phyloP scores from a whole-genome alignment of 129 eudicot genomes.

The Helichrysum umbraculigerum region DNA sequence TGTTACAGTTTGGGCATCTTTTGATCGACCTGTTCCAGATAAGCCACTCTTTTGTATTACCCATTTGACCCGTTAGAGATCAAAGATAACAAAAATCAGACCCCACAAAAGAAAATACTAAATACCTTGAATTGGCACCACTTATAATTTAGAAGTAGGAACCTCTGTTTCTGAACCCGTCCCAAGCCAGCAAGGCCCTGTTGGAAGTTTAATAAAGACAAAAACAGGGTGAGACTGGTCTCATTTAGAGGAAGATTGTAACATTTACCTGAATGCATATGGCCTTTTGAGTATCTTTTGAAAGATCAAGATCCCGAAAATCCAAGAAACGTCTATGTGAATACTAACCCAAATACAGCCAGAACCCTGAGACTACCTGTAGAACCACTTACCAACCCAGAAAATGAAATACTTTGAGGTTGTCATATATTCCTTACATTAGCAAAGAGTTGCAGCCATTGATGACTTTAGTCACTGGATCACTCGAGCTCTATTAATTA shows the following conservation, averaged over 20 bases:
- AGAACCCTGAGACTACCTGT: not conserved
- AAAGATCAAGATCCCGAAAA: not conserved
- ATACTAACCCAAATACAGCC: not conserved
- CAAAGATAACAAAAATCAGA: not conserved
- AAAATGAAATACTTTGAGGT: not conserved
- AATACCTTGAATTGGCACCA: too few species aligned
- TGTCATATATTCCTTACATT: not conserved
- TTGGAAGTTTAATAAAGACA: not conserved
- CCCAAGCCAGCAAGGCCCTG: not conserved
- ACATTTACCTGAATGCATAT: not conserved
- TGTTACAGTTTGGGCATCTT: not conserved
- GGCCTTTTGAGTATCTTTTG: not conserved
- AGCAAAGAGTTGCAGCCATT: slow-evolving; percentile 19
- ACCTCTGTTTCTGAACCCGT: not conserved
- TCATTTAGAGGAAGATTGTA: not conserved
- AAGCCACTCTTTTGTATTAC: not conserved
- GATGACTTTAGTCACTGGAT: not conserved
- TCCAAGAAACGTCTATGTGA: not conserved
- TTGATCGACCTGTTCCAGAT: not conserved
- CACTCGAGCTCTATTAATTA: not conserved
- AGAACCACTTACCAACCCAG: not conserved
- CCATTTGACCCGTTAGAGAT: not conserved
- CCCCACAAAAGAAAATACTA: not conserved
- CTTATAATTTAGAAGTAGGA: too few species aligned
- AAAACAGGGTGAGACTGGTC: not conserved